Conservation (phyloP, 75 land plant species). For the Ceratopteris richardii region DNA sequence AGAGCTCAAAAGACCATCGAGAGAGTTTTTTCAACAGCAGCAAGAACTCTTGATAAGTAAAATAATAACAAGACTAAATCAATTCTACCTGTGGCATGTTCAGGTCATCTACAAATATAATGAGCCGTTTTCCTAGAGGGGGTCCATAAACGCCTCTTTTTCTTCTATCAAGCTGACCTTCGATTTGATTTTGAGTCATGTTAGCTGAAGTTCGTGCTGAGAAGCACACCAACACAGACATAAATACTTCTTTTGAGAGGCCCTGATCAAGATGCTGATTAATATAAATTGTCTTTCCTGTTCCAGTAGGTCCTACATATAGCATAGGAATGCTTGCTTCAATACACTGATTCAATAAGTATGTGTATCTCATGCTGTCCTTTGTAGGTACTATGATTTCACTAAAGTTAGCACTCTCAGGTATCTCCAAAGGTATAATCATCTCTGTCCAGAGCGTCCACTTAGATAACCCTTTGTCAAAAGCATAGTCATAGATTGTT, state of each 20-base stretch:
- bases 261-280: conserved; percentile 28
- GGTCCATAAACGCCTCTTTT: conserved; percentile 32
- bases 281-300: conserved; percentile 32
- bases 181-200: conserved; percentile 39
- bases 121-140: conserved; percentile 18
- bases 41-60: neutral
- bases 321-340: conserved; percentile 19
- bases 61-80: neutral
- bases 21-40: too few relatives aligned
- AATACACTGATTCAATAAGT: conserved; percentile 23
- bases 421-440: conserved; percentile 25
- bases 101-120: conserved; percentile 34
- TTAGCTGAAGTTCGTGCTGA: conserved; percentile 37
- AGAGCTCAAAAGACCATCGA: too few relatives aligned
- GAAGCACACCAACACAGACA: conserved; percentile 21
- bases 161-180: conserved; percentile 33
- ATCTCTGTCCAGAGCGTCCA: conserved; percentile 30
- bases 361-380: conserved; percentile 32
- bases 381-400: conserved; percentile 33
- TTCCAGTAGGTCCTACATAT: conserved; percentile 30
- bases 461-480: conserved; percentile 25
- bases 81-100: conserved; percentile 36
- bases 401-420: conserved; percentile 19
- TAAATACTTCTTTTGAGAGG: conserved; percentile 20
- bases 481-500: conserved; percentile 20